Percentiles rank a stretch among this genome's conserved stretches.
Conservation (phyloP, 257 asterid species). For the Phtheirospermum japonicum region DNA sequence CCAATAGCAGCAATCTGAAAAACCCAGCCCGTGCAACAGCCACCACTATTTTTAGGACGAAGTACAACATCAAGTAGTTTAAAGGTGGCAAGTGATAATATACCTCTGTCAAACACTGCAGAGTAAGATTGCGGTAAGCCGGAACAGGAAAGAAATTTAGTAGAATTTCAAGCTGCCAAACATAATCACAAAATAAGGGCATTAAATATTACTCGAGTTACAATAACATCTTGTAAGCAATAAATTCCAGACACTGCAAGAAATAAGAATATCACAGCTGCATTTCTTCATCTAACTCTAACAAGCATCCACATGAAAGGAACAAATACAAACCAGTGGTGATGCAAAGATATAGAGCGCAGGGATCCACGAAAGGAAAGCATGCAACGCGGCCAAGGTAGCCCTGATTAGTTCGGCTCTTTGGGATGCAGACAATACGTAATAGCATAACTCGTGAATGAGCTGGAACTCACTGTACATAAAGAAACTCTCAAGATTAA, state of each 20-base stretch:
- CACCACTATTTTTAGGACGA: constrained; percentile 4
- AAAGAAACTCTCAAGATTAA: constrained; percentile 18
- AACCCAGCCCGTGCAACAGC: constrained; percentile 22
- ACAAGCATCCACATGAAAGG: constrained; percentile 28
- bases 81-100: constrained; percentile 15
- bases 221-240: constrained; percentile 12
- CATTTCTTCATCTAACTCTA: constrained; percentile 7
- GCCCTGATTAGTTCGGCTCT: constrained; percentile 95
- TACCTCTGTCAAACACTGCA: constrained; percentile 97
- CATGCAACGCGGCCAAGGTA: constrained; percentile 88
- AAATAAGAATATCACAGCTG: constrained; percentile 16
- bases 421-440: constrained; percentile 86
- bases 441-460: constrained; percentile 90
- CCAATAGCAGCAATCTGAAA: constrained; percentile 82
- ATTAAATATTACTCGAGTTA: constrained; percentile 25
- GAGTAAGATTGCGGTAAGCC: constrained; percentile 92
- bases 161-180: constrained; percentile 84
- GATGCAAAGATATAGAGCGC: constrained; percentile 94
- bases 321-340: constrained; percentile 68
- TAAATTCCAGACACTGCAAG: constrained; percentile 12
- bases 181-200: constrained; percentile 21
- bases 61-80: constrained; percentile 16
- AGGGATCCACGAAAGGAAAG: constrained; percentile 98
- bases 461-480: constrained; percentile 88
- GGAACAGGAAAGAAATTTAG: constrained; percentile 73